These are phyloP conservation scores for Fistulinella prunicolor DNA, from an alignment of 768 basidiomycete species.

Conservation along the genomic window DNA sequence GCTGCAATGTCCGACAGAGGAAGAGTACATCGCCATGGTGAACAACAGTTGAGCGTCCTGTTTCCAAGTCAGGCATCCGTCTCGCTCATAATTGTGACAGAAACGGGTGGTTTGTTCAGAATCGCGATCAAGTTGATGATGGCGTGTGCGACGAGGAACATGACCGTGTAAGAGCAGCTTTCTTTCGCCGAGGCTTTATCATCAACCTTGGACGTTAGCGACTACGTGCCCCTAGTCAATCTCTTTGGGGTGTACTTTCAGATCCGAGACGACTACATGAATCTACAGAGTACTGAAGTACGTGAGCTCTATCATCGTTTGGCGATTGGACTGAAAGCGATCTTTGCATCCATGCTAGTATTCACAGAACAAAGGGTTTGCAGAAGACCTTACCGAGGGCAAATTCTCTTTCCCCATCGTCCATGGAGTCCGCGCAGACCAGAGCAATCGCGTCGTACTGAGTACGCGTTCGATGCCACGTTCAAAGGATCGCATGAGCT, in stretches of 20 bases:
- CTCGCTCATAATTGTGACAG: conserved; percentile 43
- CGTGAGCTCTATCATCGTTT: too few species aligned
- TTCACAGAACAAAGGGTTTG: conserved; percentile 59
- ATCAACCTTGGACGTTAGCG: conserved; percentile 39
- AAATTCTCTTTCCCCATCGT: conserved; percentile 82
- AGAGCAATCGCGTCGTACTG: conserved; percentile 72
- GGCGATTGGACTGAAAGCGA: neutral
- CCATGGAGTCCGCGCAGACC: conserved; percentile 77
- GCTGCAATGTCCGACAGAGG: conserved; percentile 87
- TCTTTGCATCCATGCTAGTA: conserved; percentile 42
- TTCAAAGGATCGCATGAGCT: neutral
- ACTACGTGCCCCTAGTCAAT: conserved; percentile 91
- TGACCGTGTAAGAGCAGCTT: conserved; percentile 46
- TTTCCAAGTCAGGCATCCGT: conserved; percentile 59
- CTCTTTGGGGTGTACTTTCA: conserved; percentile 94
- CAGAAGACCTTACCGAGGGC: conserved; percentile 76
- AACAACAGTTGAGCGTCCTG: conserved; percentile 70
- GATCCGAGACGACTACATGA: conserved; percentile 97
- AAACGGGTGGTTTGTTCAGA: conserved; percentile 91
- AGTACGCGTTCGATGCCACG: conserved; percentile 48
- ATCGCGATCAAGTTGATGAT: conserved; percentile 96
- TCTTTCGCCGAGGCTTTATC: neutral
- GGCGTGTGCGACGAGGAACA: conserved; percentile 71
- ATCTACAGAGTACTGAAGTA: conserved; percentile 84
- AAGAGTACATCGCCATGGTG: conserved; percentile 94